Base-by-base conservation (phyloP, 1,139 yeast genomes). In the Pneumocystis murina region DNA sequence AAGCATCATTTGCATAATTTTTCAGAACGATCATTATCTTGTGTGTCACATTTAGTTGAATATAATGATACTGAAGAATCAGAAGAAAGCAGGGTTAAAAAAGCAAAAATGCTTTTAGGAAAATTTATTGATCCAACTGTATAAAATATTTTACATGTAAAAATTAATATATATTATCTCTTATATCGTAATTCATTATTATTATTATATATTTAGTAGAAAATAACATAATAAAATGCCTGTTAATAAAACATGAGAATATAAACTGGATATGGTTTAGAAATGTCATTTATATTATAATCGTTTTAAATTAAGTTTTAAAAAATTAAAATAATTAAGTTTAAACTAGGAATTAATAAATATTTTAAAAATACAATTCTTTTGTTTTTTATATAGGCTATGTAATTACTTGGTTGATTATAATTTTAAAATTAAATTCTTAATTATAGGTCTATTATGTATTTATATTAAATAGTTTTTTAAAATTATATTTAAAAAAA, bases 21-120 rank as follows among this genome's bases (percentile, higher is more conserved):
- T 8, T 59, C 61, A 20, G 65, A 62, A 14, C 62, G 63, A 33
- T 65, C 65, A 41, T 41, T 63, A n/a, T 62, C 48, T 55, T 62
- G 59, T 28, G 30, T 63, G 28, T 30, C 65, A 20, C 64, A 64
- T 24, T 55, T 62, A 14, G 61, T 64, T 12, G 60, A 63, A 35
- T 63, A 60, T 30, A 40, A 59, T 24, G 63, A 64, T 6, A 54
- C 58, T 24, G 66, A 64, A 28, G 66, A 64, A 20, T 62, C 59
- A 55, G 65, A 64, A 35, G 66, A 64, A 43, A 39, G 59, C 14
- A 62, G 59, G 16, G 35, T 62, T 33, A 64, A 62, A 55, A 62
- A 62, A 60, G 62, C 66, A 30, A 41, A 61, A 10, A 62, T 64
- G 66, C 65, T 64, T 35, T 60, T 64, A 14, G 66, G 66, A 54